Base-by-base conservation (phyloP, 768 basidiomycete species). In the Naematelia encephala region DNA sequence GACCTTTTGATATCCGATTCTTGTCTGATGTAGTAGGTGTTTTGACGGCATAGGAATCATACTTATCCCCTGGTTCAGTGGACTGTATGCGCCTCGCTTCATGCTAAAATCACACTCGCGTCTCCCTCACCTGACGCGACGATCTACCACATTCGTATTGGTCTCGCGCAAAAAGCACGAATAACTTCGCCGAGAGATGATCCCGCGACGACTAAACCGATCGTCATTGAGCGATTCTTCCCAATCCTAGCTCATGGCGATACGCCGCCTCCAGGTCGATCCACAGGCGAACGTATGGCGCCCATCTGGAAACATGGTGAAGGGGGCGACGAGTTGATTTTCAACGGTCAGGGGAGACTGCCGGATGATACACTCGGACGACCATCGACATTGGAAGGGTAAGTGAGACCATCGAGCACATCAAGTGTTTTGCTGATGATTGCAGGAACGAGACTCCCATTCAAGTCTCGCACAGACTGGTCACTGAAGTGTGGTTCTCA, bases 311-410 rank as follows among this genome's bases (percentile, higher is more conserved):
- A 60, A 2, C 62, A 61, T 5, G 43, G 27, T 13, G 62, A 63
- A 43, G 44, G 57, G n/a, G 61, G 58, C 2, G 60, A 57, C 8
- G 22, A 57, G 46, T 63, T 62, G 16, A 55, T 48, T 11, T 52
- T 61, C 27, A 64, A 67, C 10, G 57, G 61, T 13, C 65, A 60
- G 16, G 54, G 57, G 16, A 28, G 56, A 34, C 58, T 74, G 62
- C 72, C 72, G 0, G 66, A 69, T 43, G 72, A 74, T 54, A 64
- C 64, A 26, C 58, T 58, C 25, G 62, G 60, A 4, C 46, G 72
- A 29, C 72, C 72, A 4, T 67, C 70, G n/a, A 74, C 72, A 46
- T 46, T 71, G 23, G 61, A 62, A 27, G 67, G 66, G 69, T 73
- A 39, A 60, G 72, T 61, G 8, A 1, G 1, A 30, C 13, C 26